Evolutionary conservation across 1,284 basidiomycete species (phyloP).

Genomic region (Tilletia setariae): DNA sequence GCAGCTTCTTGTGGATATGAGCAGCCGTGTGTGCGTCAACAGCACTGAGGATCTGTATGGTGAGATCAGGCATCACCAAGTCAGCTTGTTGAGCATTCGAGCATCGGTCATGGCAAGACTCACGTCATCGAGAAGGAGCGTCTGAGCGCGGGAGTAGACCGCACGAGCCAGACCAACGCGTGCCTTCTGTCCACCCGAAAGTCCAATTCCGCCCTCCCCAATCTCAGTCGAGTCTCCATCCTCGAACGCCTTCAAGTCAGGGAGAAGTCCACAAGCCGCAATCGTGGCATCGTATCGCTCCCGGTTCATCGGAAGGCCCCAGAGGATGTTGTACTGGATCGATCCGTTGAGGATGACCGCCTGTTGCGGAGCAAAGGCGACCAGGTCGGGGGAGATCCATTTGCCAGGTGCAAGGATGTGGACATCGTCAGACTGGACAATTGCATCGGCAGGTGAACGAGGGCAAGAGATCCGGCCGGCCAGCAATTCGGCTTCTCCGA

Average conservation of each 20-base stretch:
- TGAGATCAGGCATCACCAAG: background rate
- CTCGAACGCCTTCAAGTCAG: conserved; percentile 37
- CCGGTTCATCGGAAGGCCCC: conserved; percentile 34
- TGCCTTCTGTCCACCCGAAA: conserved; percentile 47
- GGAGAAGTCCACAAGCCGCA: conserved; percentile 36
- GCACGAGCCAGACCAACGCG: conserved; percentile 44
- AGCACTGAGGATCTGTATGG: conserved; percentile 29
- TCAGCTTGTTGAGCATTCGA: background rate
- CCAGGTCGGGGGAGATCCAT: conserved; percentile 18
- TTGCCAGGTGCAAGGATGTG: conserved; percentile 1
- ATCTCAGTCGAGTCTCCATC: conserved; percentile 45
- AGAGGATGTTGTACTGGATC: conserved; percentile 46
- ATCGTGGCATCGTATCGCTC: conserved; percentile 37
- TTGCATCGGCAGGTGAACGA: conserved; percentile 17
- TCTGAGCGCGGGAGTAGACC: conserved; percentile 39
- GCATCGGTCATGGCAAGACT: background rate
- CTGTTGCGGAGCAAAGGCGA: conserved; percentile 40
- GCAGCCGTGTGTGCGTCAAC: conserved; percentile 62
- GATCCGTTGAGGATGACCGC: conserved; percentile 36
- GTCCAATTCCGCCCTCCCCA: conserved; percentile 40
- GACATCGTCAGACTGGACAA: background rate
- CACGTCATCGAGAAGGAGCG: conserved; percentile 45
- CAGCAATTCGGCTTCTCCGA: conserved; percentile 41
- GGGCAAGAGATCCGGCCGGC: conserved; percentile 24
- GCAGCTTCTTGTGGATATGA: conserved; percentile 60